Evolutionary conservation across 2,329 filamentous ascomycete genomes (phyloP), one percentile per base, ranked within the genome.

Genomic region (Colletotrichum abscissum): DNA sequence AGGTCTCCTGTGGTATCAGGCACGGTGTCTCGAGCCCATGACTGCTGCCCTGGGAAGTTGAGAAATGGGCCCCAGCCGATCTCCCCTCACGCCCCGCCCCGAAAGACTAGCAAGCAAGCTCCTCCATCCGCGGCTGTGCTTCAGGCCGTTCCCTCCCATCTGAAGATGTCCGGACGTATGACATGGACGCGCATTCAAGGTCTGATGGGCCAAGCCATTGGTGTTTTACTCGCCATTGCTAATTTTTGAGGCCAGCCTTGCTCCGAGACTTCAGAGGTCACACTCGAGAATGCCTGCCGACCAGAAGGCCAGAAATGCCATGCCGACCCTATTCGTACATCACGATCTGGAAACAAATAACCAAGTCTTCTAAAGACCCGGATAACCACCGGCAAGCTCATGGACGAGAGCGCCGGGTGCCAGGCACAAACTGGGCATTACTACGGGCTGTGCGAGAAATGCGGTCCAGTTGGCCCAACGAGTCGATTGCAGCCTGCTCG

Each of bases 41-140:
- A 42, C 54, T 42, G 59, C 54, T 55, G 49, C 59, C 66, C 66
- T 59, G 57, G 69, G 52, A 66, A 69, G 69, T 59, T 59, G 57
- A 65, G 52, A 66, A 72, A 58, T 63, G 63, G n/a, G 46, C 56
- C 46, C 12, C 28, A 28, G 46, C 56, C 46, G 24, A 60, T 67
- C 63, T 60, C 46, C 63, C 42, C 19, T 49, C 28, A n/a, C 26
- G 59, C 22, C 28, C 38, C 46, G 42, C 42, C 42, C 19, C 8
- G 42, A 49, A 19, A 5, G 42, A 8, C 19, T 49, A 49, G 6
- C 42, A 3, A 49, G 42, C 42, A n/a, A n/a, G 19, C 42, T 42
- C 42, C 42, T 49, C 19, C 42, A 19, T 49, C 42, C 19, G 16
- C 19, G 19, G 42, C 42, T 49, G 42, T 49, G 42, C 19, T n/a